Base-by-base conservation (phyloP, 441 rosid genomes). In the Populus hybrid region DNA sequence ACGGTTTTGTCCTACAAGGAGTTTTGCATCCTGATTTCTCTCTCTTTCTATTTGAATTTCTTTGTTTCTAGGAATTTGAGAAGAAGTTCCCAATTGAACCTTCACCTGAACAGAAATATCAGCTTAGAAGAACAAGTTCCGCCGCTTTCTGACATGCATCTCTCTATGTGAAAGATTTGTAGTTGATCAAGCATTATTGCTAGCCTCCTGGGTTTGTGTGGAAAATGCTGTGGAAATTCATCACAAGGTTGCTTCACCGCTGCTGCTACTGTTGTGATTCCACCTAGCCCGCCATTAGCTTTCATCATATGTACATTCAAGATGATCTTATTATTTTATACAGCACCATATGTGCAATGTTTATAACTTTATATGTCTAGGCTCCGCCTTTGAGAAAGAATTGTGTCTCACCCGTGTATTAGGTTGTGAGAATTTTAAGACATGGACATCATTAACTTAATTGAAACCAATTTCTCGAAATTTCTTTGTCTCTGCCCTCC, bases 61-160 rank as follows among this genome's bases (percentile, higher is more conserved):
- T 6, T 53, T 53, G 61, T 53, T 18, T 53, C n/a, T 78, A 89
- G 89, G 88, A 86, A 78, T 84, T 88, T 75, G 89, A 88, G 79
- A 69, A 42, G 70, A 72, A 12, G 74, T 74, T 83, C 24, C 80
- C 70, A 8, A 40, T 74, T 16, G 88, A 82, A 40, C 57, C 71
- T 1, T 73, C 72, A n/a, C 32, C 74, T 1, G 85, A 84, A 50
- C 80, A 76, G 10, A 88, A 73, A 67, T 83, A 83, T 66, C 91
- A 83, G 85, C 90, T 89, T 21, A 78, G 92, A 72, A 86, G 90
- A 81, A 84, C 88, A n/a, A 83, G 83, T 81, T 89, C 91, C 26
- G 87, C 89, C 66, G 59, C 79, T 21, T 84, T 86, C 69, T 89
- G 75, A 88, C 67, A 24, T 8, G 10, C 12, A 32, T 67, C 40